These are phyloP conservation scores for Coemansia sp. DNA, from an alignment of 192 early-diverging fungal genomes.

Conservation along the genomic window DNA sequence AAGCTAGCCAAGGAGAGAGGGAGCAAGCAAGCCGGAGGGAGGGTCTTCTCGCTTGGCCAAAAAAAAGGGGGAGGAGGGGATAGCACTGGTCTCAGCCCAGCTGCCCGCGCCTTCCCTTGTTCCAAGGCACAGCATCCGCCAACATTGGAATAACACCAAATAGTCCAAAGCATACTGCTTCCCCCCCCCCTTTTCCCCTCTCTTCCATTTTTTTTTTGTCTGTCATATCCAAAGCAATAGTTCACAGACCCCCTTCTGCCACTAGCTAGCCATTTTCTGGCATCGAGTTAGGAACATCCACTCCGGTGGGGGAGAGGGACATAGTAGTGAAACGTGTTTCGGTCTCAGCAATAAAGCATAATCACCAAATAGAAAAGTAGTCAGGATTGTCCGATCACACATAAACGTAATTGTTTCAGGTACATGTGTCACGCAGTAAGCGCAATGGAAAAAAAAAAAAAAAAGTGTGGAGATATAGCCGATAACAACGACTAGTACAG, in stretches of 20 bases:
- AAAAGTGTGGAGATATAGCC: conserved; percentile 7
- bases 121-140: not conserved
- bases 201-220: not conserved
- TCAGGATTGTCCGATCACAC: not conserved
- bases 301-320: not conserved
- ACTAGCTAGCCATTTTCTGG: not conserved
- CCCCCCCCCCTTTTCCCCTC: not conserved
- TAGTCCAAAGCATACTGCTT: not conserved
- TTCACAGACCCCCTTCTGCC: not conserved
- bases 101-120: not conserved
- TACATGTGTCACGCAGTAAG: not conserved
- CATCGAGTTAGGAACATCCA: not conserved
- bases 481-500: too few relatives aligned
- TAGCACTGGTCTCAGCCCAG: conserved; percentile 1
- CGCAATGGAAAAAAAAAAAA: not conserved
- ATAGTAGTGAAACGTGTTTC: conserved; percentile 16
- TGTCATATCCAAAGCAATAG: not conserved
- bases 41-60: not conserved
- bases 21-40: not conserved
- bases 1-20: not conserved
- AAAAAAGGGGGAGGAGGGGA: not conserved
- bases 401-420: not conserved
- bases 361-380: not conserved
- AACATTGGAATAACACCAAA: not conserved
- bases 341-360: not conserved